Percentiles rank a stretch among this genome's conserved stretches.
Conservation (phyloP, 2,329 filamentous ascomycete genomes). For the Dactylella cylindrospora region DNA sequence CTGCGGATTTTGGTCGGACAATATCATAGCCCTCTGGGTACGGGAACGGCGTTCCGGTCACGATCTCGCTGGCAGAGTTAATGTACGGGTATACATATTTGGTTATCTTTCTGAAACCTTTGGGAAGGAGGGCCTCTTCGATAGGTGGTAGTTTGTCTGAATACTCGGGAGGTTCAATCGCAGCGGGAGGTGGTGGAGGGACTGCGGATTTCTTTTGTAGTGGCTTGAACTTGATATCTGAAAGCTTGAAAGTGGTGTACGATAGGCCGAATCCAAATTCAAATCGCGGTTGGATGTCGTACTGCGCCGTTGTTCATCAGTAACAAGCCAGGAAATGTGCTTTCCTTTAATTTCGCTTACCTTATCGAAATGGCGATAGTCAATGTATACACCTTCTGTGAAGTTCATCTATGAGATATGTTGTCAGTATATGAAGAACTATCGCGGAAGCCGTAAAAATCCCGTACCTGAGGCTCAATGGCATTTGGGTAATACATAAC, state of each 20-base stretch:
- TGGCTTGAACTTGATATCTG: constrained; percentile 57
- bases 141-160: constrained; percentile 10
- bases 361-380: constrained; percentile 64
- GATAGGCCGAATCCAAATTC: constrained; percentile 67
- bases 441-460: no score
- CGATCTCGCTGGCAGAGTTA: constrained; percentile 57
- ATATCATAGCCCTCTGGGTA: constrained; percentile 67
- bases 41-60: constrained; percentile 58
- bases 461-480: constrained; percentile 8
- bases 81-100: constrained; percentile 69
- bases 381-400: constrained; percentile 64
- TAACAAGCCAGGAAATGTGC: no score
- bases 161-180: constrained; percentile 55
- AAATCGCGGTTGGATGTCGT: constrained; percentile 61
- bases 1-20: constrained; percentile 57
- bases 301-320: no score
- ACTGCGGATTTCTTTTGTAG: constrained; percentile 55
- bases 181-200: constrained; percentile 54
- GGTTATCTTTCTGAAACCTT: constrained; percentile 14
- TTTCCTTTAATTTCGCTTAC: no score
- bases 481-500: constrained; percentile 51
- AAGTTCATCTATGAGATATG: constrained; percentile 63
- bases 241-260: constrained; percentile 66
- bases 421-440: no score
- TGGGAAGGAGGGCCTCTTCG: constrained; percentile 14